Evolutionary conservation across 176 grass and related monocot genomes (phyloP).

Genomic region (Thinopyrum elongatum): DNA sequence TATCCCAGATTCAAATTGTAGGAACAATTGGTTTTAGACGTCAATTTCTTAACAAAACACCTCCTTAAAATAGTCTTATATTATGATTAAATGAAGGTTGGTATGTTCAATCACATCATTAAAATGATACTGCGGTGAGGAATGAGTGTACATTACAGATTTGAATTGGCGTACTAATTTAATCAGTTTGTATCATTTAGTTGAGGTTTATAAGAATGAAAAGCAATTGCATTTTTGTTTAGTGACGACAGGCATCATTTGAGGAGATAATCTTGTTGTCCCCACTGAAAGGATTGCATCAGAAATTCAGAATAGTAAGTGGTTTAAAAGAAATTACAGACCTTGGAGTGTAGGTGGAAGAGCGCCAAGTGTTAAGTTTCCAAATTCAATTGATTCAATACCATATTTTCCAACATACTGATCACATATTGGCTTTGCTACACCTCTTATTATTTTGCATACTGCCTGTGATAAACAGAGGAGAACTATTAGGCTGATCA

Average conservation of each 20-base stretch:
- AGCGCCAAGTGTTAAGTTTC: conserved; percentile 62
- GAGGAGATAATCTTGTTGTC: not conserved
- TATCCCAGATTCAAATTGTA: not conserved
- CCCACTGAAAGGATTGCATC: conserved; percentile 3
- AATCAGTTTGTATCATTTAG: not conserved
- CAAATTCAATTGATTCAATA: conserved; percentile 84
- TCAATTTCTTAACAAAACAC: not conserved
- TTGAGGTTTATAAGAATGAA: not conserved
- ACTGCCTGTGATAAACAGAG: conserved; percentile 55
- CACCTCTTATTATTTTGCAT: conserved; percentile 72
- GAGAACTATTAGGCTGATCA: not conserved
- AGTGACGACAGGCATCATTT: not conserved
- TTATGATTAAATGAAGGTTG: not conserved
- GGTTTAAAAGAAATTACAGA: conserved; percentile 29
- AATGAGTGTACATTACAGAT: not conserved
- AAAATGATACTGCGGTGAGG: not conserved
- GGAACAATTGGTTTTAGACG: not conserved
- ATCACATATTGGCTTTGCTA: conserved; percentile 68
- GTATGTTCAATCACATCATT: not conserved
- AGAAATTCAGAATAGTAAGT: not conserved
- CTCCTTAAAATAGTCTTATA: not conserved
- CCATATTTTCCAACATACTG: conserved; percentile 82
- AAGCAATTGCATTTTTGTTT: not conserved
- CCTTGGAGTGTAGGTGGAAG: conserved; percentile 88
- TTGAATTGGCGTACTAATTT: not conserved